phyloP scores from a whole-genome alignment of 108 stramenopile species.

The Aurantiochytrium sp. region DNA sequence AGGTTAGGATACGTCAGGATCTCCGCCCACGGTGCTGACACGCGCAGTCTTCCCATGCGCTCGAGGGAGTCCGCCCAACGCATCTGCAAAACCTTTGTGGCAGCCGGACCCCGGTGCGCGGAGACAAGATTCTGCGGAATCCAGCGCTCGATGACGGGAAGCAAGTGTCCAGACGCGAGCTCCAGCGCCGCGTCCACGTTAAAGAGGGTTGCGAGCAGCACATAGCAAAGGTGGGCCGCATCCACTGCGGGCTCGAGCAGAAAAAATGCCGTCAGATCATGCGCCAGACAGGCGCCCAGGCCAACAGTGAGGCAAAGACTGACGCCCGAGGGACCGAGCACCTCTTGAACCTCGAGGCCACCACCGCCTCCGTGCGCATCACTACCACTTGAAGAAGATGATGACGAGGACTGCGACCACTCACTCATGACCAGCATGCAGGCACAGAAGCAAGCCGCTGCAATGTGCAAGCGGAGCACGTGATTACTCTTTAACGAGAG shows the following conservation, averaged over 20 bases:
- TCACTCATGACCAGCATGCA: neutral
- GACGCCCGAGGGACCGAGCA: neutral
- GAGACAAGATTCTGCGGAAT: too few species aligned
- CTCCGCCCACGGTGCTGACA: neutral
- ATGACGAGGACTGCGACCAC: neutral
- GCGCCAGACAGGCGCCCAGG: neutral
- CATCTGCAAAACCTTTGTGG: neutral
- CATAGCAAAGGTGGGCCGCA: neutral
- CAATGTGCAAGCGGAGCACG: neutral
- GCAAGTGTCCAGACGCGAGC: neutral
- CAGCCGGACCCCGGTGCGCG: too few species aligned
- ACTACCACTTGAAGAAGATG: too few species aligned
- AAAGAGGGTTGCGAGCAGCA: neutral
- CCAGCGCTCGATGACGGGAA: neutral
- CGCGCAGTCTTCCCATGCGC: neutral
- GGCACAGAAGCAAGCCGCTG: neutral
- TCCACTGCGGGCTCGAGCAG: neutral
- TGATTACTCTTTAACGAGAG: neutral
- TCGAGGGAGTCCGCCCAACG: neutral
- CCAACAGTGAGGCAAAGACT: conserved; percentile 8
- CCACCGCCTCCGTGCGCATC: neutral
- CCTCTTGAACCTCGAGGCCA: neutral
- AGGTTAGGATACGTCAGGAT: neutral
- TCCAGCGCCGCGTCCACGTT: neutral
- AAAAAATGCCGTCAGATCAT: neutral